A percentile compares a stretch with the other conserved stretches of the same genome.
These are phyloP conservation scores for Cryptosporidium tyzzeri DNA, from an alignment of 169 alveolate species.

Conservation along the genomic window DNA sequence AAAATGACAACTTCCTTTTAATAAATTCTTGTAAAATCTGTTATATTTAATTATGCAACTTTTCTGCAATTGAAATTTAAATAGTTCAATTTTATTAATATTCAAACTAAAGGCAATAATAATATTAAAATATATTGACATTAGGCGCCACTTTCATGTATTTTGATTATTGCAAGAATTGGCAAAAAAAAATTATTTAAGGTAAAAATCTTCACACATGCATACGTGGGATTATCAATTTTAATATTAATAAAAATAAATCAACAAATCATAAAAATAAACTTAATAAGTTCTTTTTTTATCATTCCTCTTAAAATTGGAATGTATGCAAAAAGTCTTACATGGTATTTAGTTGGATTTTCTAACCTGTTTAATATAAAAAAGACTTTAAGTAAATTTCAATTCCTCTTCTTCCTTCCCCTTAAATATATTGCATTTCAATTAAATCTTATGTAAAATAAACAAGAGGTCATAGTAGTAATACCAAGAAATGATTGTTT, in stretches of 20 bases:
- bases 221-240: background rate
- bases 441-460: no score
- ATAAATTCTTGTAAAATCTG: background rate
- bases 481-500: background rate
- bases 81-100: no score
- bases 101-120: no score
- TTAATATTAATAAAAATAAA: background rate
- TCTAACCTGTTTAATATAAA: background rate
- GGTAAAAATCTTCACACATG: background rate
- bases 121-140: background rate
- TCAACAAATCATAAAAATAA: background rate
- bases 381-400: background rate
- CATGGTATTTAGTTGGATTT: background rate
- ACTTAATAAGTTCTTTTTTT: no score
- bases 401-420: no score
- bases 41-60: no score
- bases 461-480: background rate
- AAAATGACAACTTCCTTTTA: background rate
- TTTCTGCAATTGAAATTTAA: no score
- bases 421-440: no score
- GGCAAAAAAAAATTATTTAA: background rate
- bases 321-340: background rate
- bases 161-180: background rate
- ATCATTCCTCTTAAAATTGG: no score
- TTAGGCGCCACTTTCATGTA: slow-evolving; percentile 20